Evolutionary conservation across 257 asterid genomes (phyloP).

Genomic region (Nicotiana tomentosiformis): DNA sequence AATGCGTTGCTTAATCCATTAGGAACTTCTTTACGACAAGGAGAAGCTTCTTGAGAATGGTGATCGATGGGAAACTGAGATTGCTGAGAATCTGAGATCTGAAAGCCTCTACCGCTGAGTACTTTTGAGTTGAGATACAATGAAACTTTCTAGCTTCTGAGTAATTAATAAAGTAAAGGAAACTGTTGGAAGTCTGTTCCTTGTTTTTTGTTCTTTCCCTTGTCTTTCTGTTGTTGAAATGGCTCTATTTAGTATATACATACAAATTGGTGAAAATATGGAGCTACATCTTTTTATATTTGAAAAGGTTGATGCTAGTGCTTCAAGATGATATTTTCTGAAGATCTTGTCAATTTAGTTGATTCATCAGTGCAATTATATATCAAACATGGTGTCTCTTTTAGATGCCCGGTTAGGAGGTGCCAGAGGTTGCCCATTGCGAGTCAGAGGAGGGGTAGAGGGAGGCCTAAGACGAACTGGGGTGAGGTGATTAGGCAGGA

Average conservation of each 20-base stretch:
- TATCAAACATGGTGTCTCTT: neutral
- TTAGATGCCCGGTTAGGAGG: neutral
- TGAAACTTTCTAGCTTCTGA: neutral
- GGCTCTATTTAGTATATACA: neutral
- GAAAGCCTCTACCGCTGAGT: conserved; percentile 84
- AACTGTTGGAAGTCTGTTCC: neutral
- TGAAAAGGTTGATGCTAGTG: neutral
- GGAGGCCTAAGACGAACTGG: no score
- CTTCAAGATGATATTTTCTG: neutral
- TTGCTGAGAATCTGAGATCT: conserved; percentile 86
- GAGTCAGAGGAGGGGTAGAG: no score
- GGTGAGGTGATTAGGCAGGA: no score
- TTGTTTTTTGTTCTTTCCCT: neutral
- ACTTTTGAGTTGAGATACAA: neutral
- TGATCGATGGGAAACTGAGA: conserved; percentile 93
- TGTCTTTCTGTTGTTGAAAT: neutral
- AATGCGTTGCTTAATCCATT: neutral
- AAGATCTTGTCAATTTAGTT: neutral
- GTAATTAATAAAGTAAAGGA: conserved; percentile 1
- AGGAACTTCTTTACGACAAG: conserved; percentile 95
- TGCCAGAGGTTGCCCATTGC: no score
- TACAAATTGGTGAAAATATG: neutral
- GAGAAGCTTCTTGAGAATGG: conserved; percentile 95
- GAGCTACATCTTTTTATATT: neutral
- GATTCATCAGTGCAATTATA: neutral